These are phyloP conservation scores for Trebouxia sp. DNA, from an alignment of 139 green algal species.

Conservation along the genomic window DNA sequence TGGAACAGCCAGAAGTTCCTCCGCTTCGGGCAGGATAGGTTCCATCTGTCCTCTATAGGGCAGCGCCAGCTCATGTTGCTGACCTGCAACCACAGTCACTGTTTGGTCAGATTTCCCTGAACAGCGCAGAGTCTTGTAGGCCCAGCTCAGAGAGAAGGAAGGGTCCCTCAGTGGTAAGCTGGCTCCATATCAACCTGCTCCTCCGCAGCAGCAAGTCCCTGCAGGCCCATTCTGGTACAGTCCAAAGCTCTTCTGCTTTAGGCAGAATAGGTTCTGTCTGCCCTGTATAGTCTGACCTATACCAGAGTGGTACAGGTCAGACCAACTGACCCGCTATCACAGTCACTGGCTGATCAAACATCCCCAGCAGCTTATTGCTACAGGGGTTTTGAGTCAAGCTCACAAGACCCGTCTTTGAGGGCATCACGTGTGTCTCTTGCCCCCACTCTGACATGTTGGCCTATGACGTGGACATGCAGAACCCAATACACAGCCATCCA, in stretches of 20 bases:
- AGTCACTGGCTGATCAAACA: no score
- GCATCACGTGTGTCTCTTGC: no score
- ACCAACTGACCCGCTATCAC: slow-evolving; percentile 59
- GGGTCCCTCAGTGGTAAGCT: slow-evolving; percentile 34
- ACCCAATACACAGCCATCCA: no score
- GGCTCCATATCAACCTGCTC: slow-evolving; percentile 71
- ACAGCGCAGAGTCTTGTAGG: slow-evolving; percentile 76
- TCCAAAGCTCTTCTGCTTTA: slow-evolving; percentile 41
- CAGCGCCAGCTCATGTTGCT: slow-evolving; percentile 58
- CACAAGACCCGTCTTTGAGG: no score
- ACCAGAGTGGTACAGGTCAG: no score
- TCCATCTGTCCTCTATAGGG: slow-evolving; percentile 70
- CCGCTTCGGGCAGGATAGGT: slow-evolving; percentile 36
- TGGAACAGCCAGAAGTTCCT: slow-evolving; percentile 58
- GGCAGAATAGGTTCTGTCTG: slow-evolving; percentile 46
- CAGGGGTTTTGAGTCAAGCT: no score
- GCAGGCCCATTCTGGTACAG: slow-evolving; percentile 68
- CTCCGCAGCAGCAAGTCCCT: slow-evolving; percentile 50
- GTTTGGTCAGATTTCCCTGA: no score
- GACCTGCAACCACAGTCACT: no score
- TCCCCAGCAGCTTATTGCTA: no score
- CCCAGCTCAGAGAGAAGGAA: slow-evolving; percentile 67
- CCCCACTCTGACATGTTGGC: no score
- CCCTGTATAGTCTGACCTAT: no score
- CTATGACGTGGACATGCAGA: no score